These are phyloP conservation scores for Urtica urens DNA, from an alignment of 306 rosid genomes.

Conservation along the genomic window DNA sequence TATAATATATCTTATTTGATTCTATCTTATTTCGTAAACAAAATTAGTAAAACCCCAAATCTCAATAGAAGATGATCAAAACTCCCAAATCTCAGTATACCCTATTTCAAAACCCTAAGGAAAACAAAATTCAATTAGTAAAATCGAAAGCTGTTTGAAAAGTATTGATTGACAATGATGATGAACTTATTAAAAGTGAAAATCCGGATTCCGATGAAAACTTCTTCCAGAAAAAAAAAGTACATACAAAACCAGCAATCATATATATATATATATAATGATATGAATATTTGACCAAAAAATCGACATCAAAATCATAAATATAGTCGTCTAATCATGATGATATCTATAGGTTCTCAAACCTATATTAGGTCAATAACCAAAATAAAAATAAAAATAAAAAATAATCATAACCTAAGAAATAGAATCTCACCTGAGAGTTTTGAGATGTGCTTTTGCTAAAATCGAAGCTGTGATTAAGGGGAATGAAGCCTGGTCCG, in stretches of 20 bases:
- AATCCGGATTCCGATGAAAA: background rate
- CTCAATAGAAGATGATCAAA: no score
- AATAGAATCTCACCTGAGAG: conserved; percentile 22
- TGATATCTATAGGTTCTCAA: conserved; percentile 22
- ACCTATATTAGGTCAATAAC: background rate
- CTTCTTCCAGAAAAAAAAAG: background rate
- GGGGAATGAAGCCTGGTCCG: conserved; percentile 9
- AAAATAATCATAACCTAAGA: background rate
- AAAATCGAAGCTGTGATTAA: conserved; percentile 2
- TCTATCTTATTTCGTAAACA: no score
- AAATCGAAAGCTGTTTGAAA: background rate
- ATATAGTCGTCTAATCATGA: conserved; percentile 21
- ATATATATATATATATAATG: no score
- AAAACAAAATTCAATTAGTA: background rate
- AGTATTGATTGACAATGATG: background rate
- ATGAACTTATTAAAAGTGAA: background rate
- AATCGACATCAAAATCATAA: background rate
- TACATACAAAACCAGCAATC: background rate
- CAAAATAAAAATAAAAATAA: background rate
- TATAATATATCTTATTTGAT: no score
- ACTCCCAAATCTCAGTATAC: no score
- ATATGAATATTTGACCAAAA: background rate
- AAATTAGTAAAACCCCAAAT: no score
- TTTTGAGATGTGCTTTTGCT: background rate
- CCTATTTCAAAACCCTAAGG: background rate